A percentile compares a stretch with the other conserved stretches of the same genome.
These are phyloP conservation scores for Alnus glutinosa DNA, from an alignment of 306 rosid species.

Conservation along the genomic window DNA sequence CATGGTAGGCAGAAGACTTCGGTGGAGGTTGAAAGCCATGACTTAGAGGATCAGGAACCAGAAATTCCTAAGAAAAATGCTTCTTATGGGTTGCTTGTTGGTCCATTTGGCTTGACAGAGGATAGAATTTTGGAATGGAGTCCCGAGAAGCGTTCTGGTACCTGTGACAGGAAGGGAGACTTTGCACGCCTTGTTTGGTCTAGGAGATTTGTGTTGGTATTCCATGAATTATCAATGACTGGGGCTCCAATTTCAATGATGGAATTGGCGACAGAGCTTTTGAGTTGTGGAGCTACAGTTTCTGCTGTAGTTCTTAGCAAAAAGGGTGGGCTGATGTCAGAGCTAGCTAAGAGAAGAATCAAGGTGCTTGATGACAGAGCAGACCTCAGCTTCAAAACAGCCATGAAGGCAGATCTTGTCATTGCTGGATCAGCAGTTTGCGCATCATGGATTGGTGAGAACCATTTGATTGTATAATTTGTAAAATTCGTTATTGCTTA, in stretches of 20 bases:
- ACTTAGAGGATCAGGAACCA: slow-evolving; percentile 52
- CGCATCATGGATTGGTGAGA: slow-evolving; percentile 95
- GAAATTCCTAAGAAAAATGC: slow-evolving; percentile 67
- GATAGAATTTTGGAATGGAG: slow-evolving; percentile 70
- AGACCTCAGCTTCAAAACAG: slow-evolving; percentile 65
- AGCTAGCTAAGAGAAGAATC: slow-evolving; percentile 72
- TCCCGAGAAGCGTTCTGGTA: slow-evolving; percentile 62
- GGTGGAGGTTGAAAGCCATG: slow-evolving; percentile 36
- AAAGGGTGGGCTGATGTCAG: slow-evolving; percentile 91
- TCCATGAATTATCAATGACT: slow-evolving; percentile 95
- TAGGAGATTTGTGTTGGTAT: slow-evolving; percentile 71
- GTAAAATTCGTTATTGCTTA: slow-evolving; percentile 2
- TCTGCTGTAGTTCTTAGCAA: slow-evolving; percentile 84
- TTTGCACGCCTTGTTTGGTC: slow-evolving; percentile 74
- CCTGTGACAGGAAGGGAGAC: slow-evolving; percentile 67
- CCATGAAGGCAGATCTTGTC: slow-evolving; percentile 75
- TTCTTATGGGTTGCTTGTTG: slow-evolving; percentile 82
- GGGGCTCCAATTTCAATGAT: slow-evolving; percentile 96
- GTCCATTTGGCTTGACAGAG: slow-evolving; percentile 82
- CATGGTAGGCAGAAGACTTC: slow-evolving; percentile 47
- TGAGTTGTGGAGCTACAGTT: slow-evolving; percentile 86
- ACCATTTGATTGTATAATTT: slow-evolving; percentile 6
- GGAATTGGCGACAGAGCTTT: slow-evolving; percentile 89
- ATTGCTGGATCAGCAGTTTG: slow-evolving; percentile 93
- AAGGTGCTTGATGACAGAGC: slow-evolving; percentile 85